Evolutionary conservation across 306 rosid species (phyloP), one percentile per base, ranked within the genome.

Genomic region (Medicago arabica): DNA sequence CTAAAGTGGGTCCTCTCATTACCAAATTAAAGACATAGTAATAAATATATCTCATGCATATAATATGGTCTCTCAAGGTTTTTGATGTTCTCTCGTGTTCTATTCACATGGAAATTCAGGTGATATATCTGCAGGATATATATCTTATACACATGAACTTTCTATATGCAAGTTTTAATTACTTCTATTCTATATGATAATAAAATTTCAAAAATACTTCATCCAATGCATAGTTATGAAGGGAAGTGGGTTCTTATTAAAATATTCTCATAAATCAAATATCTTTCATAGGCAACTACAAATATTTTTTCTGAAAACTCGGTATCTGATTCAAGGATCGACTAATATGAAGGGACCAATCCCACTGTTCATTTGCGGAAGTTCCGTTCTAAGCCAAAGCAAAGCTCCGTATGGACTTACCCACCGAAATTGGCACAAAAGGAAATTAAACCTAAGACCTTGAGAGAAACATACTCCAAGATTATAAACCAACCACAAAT

Each of bases 31-130:
- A 67, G 79, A 40, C 66, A 12, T 43, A 23, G 75, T 40, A 58
- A 75, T 51, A 66, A 59, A 66, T 55, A 59, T 46, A 21, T 63
- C 17, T 46, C 71, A 49, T 36, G 67, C 13, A 62, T 76, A 63
- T 79, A 38, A 60, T 78, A 71, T 57, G 78, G 80, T 59, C 83
- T 57, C 63, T 46, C 23, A 16, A 8, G 71, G 28, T 17, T 46
- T 76, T 46, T 82, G 28, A 21, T 58, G 73, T 62, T 62, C 9
- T 51, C 76, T 66, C 73, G 28, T 61, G 85, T 74, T 78, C 70
- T 67, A 39, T 80, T 80, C 89, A 79, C 88, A 82, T 76, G 77
- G 64, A 67, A 74, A 36, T 73, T 75, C 83, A 75, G 61, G 88
- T 81, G 65, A 50, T 41, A 63, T 28, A 25, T 60, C 19, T 65